These are phyloP conservation scores for Venturiaceae sp. DNA, from an alignment of 2,329 filamentous ascomycete genomes.

Conservation along the genomic window DNA sequence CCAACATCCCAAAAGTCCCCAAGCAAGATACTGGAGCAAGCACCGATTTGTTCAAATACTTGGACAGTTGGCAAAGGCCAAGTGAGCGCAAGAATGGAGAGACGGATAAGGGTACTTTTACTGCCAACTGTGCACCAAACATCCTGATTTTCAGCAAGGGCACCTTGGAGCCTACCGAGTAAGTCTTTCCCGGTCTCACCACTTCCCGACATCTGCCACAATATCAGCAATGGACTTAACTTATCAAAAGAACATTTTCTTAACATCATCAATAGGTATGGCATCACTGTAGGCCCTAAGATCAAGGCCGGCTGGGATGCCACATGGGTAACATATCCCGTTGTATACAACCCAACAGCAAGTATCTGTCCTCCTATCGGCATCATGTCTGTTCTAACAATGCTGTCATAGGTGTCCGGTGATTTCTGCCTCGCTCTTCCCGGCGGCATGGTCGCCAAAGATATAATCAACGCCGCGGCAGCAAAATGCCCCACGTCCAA, in stretches of 20 bases:
- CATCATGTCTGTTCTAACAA: background rate
- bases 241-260: too few relatives aligned
- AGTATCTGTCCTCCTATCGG: too few relatives aligned
- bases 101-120: background rate
- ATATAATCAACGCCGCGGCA: conserved; percentile 1
- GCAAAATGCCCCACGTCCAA: conserved; percentile 2
- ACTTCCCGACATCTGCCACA: too few relatives aligned
- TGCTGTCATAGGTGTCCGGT: too few relatives aligned
- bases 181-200: too few relatives aligned
- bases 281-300: background rate
- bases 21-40: background rate
- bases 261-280: background rate
- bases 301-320: background rate
- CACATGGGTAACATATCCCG: background rate
- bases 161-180: conserved; percentile 1
- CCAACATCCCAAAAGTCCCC: background rate
- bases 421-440: conserved; percentile 6
- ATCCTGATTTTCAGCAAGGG: conserved; percentile 8
- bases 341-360: background rate
- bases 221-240: too few relatives aligned
- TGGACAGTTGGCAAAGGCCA: background rate
- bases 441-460: conserved; percentile 3
- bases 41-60: background rate
- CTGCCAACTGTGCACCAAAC: background rate
- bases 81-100: background rate